Evolutionary conservation across 108 stramenopile species (phyloP).

Genomic region (Skeletonema costatum): DNA sequence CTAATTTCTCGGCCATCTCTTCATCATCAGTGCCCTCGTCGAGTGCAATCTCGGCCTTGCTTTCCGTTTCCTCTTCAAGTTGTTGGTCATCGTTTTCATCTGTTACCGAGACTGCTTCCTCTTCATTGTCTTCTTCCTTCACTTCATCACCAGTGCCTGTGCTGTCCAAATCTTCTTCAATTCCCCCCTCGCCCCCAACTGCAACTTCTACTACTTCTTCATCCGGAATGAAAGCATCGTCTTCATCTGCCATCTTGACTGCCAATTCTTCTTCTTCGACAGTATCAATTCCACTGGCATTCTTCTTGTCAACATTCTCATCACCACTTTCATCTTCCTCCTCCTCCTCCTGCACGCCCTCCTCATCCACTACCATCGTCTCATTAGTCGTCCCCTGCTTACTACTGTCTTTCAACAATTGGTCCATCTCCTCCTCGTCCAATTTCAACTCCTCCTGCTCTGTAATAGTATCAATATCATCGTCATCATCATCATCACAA

Average conservation of each 20-base stretch:
- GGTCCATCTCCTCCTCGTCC: too few relatives aligned
- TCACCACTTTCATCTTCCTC: too few relatives aligned
- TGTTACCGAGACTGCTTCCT: neutral
- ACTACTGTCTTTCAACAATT: too few relatives aligned
- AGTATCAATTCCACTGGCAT: neutral
- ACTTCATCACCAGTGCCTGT: too few relatives aligned
- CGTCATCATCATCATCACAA: too few relatives aligned
- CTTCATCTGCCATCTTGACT: neutral
- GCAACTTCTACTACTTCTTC: neutral
- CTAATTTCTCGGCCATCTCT: neutral
- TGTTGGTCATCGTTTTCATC: neutral
- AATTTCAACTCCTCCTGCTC: too few relatives aligned
- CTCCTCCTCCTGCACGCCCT: too few relatives aligned
- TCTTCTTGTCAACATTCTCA: neutral
- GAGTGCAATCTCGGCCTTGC: neutral
- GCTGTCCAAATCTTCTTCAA: too few relatives aligned
- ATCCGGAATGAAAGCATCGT: neutral
- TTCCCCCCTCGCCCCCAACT: too few relatives aligned
- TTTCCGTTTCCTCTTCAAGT: neutral
- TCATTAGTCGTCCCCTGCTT: too few relatives aligned
- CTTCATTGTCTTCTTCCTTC: neutral
- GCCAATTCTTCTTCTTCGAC: neutral
- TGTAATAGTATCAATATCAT: too few relatives aligned
- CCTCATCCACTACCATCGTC: too few relatives aligned
- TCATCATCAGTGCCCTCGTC: slow-evolving; percentile 4